phyloP scores from a whole-genome alignment of 2,329 filamentous ascomycete genomes.

The Ophiostoma piceae region DNA sequence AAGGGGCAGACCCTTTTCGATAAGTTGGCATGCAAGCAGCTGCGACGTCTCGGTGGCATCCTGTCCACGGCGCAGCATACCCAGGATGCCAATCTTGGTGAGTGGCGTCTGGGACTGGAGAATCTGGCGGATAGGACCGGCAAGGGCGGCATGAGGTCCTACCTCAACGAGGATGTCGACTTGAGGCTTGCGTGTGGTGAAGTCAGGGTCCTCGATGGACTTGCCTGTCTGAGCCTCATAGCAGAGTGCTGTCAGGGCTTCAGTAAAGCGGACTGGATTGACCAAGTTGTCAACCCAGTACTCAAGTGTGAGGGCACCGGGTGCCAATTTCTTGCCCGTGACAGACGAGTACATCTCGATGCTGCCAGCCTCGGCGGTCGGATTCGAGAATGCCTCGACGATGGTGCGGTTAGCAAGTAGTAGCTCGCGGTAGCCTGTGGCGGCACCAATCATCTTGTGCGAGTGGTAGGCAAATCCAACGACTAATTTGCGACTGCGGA shows the following conservation, averaged over 20 bases:
- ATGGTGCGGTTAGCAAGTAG: slow-evolving; percentile 26
- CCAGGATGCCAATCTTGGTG: slow-evolving; percentile 23
- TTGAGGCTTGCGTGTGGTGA: slow-evolving; percentile 13
- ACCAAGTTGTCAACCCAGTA: slow-evolving; percentile 33
- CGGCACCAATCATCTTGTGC: slow-evolving; percentile 30
- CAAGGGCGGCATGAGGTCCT: slow-evolving; percentile 31
- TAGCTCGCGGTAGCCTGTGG: slow-evolving; percentile 27
- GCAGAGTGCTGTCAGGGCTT: slow-evolving; percentile 29
- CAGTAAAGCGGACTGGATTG: slow-evolving; percentile 31
- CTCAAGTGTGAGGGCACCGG: slow-evolving; percentile 26
- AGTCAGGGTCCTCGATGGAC: neutral
- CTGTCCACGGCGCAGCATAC: slow-evolving; percentile 25
- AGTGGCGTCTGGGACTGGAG: slow-evolving; percentile 24
- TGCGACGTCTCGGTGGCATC: slow-evolving; percentile 28
- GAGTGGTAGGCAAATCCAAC: slow-evolving; percentile 37
- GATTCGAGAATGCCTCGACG: slow-evolving; percentile 15
- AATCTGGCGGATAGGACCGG: slow-evolving; percentile 31
- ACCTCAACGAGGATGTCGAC: slow-evolving; percentile 31
- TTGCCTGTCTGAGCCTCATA: slow-evolving; percentile 18
- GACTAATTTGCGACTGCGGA: slow-evolving; percentile 31
- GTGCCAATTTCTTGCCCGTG: slow-evolving; percentile 23
- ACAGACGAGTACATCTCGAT: slow-evolving; percentile 30
- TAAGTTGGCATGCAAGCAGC: slow-evolving; percentile 25
- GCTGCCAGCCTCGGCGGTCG: neutral
- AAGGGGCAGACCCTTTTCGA: slow-evolving; percentile 23